Evolutionary conservation across 2,329 filamentous ascomycete species (phyloP), one percentile per base, ranked within the genome.

Genomic region (Plenodomus tracheiphilus): DNA sequence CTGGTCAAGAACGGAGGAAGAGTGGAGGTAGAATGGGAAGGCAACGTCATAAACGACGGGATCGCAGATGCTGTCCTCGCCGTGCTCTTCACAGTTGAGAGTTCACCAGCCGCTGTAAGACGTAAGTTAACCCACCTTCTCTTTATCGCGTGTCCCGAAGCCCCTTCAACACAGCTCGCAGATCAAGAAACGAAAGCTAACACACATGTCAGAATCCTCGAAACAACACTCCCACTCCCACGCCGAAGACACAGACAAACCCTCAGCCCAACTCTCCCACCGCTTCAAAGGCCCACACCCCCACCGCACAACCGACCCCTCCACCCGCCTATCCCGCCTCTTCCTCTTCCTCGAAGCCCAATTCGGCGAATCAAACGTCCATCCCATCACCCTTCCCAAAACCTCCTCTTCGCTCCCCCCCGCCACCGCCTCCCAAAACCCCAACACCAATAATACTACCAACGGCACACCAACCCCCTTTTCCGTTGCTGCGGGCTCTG

Each of bases 21-120:
- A 66, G 83, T 97, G 5, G 91, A 95, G 70, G 79, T 97, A 2
- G 91, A 96, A 74, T 99, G 94, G 94, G 93, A 97, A 71, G 94
- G 92, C 49, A 99, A 97, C 70, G 89, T 96, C 77, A 86, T 97
- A 66, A 99, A 97, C 71, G 94, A 99, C 67, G 90, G 91, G 52
- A 95, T 99, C 65, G 94, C 94, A n/a, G 94, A 99, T 73, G 91
- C 94, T 15, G 88, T 97, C 46, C 90, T 97, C 80, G 91, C 91
- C 1, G 91, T 97, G 2, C 81, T 99, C 10, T 85, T 96, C 61
- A 92, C 89, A 0, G 89, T 96, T 18, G 94, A 99, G 74, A 95
- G 88, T 72, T 96, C 89, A 45, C 94, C 93, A 4, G 94, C 94
- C 13, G 93, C 94, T 11, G 93, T 99, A 42, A 95, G 94, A 75